Base-by-base conservation (phyloP, 805 yeast genomes). In the Candida mattraensis region DNA sequence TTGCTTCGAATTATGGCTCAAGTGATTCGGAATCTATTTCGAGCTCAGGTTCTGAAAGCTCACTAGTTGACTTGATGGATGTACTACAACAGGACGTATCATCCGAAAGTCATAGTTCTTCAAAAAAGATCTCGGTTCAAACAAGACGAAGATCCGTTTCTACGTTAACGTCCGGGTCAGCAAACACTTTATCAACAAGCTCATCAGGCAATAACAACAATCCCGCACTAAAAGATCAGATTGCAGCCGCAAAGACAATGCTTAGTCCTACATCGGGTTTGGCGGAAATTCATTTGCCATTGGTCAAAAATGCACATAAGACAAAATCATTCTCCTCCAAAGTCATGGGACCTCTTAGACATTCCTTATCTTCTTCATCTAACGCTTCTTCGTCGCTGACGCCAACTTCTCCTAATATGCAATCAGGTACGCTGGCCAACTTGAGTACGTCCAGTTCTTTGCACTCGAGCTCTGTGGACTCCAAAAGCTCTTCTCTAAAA, bases 21-120 rank as follows among this genome's bases (percentile, higher is more conserved):
- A 24, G 18, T 21, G 51, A 51, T 14, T 4, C 37, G 2, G 42
- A 31, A 14, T 48, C 53, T 4, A 20, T 39, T 17, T 17, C 40
- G 19, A 47, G 49, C 29, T 23, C 25, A 6, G 39, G 34, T 15
- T 38, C 43, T 13, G 30, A 35, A 24, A 42, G 37, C 18, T 48
- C 53, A 5, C 26, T 53, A 33, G 44, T 52, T 30, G 58, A 52
- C 33, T 14, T 54, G 3, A 42, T 46, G 51, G 58, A 52, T 24
- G 55, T 44, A 6, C 32, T 50, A 24, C 57, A 44, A 18, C 50
- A 47, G 13, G 40, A 33, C n/a, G 23, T 26, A 5, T 37, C 30
- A 18, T 21, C 22, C 22, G 26, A 36, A 13, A 18, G 33, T 10
- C 26, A 24, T 11, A 26, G 25, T 6, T 23, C 44, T 2, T n/a